Conservation (phyloP, 805 yeast genomes). For the Ogataea nonfermentans region DNA sequence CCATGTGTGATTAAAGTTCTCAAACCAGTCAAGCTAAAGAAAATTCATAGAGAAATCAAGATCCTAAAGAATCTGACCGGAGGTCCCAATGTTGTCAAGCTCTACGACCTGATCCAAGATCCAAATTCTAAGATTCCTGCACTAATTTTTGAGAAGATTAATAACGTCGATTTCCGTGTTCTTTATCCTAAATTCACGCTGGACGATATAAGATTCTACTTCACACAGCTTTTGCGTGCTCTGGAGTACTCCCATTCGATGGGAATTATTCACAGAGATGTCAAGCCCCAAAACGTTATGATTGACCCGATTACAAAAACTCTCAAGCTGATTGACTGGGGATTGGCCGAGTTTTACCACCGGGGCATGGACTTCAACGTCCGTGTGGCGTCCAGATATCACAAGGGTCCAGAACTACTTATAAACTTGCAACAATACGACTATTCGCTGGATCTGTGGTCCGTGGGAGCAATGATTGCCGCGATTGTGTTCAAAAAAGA, state of each 20-base stretch:
- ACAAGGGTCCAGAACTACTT: constrained; percentile 87
- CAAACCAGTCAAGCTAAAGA: constrained; percentile 91
- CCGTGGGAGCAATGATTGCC: constrained; percentile 88
- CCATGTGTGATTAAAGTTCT: constrained; percentile 85
- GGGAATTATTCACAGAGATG: constrained; percentile 95
- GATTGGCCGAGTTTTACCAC: constrained; percentile 90
- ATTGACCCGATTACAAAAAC: constrained; percentile 67
- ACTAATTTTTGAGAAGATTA: constrained; percentile 77
- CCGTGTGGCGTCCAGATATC: constrained; percentile 87
- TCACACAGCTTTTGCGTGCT: constrained; percentile 78
- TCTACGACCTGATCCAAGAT: constrained; percentile 85
- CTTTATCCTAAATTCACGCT: constrained; percentile 78
- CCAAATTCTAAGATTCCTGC: constrained; percentile 84
- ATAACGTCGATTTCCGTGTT: constrained; percentile 83
- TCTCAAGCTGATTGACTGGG: constrained; percentile 89
- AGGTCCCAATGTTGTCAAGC: constrained; percentile 76
- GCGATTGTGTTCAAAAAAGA: constrained; percentile 85
- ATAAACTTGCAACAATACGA: constrained; percentile 83
- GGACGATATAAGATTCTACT: constrained; percentile 76
- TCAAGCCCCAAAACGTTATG: constrained; percentile 92
- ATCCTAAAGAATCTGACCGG: constrained; percentile 80
- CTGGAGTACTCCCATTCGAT: constrained; percentile 86
- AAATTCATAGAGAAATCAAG: constrained; percentile 86
- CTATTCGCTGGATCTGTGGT: constrained; percentile 87
- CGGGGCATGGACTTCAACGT: constrained; percentile 88